Evolutionary conservation across 1,139 yeast genomes (phyloP).

Genomic region (Taphrina sp.): DNA sequence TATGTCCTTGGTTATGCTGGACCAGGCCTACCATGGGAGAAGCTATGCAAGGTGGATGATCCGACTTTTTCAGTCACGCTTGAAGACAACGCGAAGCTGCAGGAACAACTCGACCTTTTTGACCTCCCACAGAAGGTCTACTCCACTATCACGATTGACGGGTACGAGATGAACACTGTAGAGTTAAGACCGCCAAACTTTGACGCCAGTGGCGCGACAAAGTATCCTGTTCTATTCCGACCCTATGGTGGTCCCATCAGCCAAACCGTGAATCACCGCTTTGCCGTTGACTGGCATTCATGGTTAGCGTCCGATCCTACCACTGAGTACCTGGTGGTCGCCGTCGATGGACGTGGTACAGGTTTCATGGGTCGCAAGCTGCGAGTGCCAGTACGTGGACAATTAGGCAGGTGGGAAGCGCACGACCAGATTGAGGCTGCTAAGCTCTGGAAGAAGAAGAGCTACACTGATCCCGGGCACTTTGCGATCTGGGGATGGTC

Average conservation of each 20-base stretch:
- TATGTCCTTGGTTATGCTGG: slow-evolving; percentile 58
- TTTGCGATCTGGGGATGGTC: slow-evolving; percentile 99
- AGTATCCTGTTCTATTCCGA: slow-evolving; percentile 77
- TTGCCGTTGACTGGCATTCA: slow-evolving; percentile 63
- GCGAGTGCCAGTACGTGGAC: slow-evolving; percentile 63
- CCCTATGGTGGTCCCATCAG: slow-evolving; percentile 97
- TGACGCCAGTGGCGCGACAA: slow-evolving; percentile 49
- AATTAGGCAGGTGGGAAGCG: slow-evolving; percentile 85
- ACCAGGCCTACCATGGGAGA: slow-evolving; percentile 67
- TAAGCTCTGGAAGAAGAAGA: slow-evolving; percentile 55
- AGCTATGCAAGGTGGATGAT: slow-evolving; percentile 50
- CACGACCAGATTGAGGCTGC: slow-evolving; percentile 72
- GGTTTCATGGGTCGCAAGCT: slow-evolving; percentile 82
- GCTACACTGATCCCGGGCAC: slow-evolving; percentile 56
- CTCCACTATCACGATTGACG: slow-evolving; percentile 42
- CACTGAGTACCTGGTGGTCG: slow-evolving; percentile 60
- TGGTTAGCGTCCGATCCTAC: slow-evolving; percentile 65
- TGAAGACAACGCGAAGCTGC: slow-evolving; percentile 35
- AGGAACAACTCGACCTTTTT: slow-evolving; percentile 28
- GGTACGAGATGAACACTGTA: slow-evolving; percentile 58
- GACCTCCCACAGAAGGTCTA: slow-evolving; percentile 40
- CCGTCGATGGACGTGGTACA: slow-evolving; percentile 93
- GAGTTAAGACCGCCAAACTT: slow-evolving; percentile 77
- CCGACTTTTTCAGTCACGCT: slow-evolving; percentile 37
- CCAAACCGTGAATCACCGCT: slow-evolving; percentile 60